Base-by-base conservation (phyloP, 1,284 basidiomycete species). In the Leccinum pachyderme region DNA sequence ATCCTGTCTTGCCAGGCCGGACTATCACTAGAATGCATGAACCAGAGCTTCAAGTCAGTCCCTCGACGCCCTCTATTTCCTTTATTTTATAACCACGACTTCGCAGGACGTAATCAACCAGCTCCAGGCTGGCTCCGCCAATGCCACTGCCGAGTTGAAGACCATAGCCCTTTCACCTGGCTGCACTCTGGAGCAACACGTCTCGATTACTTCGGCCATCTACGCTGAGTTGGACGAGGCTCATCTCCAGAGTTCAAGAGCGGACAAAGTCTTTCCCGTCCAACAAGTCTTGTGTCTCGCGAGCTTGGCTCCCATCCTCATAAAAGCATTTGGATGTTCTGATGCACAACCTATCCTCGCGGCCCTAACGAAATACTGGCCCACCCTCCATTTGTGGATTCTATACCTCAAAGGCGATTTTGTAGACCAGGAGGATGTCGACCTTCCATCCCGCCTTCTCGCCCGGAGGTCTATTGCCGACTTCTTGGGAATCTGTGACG, bases 321-420 rank as follows among this genome's bases (percentile, higher is more conserved):
- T 45, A 13, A 45, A 44, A 5, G 56, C 53, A 28, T 27, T 44
- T 22, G 6, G 32, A 1, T 47, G 49, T 39, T 24, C 54, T 13
- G 56, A 11, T n/a, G 43, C n/a, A 4, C 22, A 37, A 22, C 7
- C 39, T 43, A 46, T 51, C 3, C 25, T 62, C 37, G 53, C 50
- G 12, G 44, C 41, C 12, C 39, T 69, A n/a, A 37, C 24, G 27
- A 24, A 4, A 31, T 61, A 56, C 45, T 72, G 68, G 68, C 3
- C 18, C 29, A 24, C 51, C 12, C 56, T 68, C 32, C 58, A 51
- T 15, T 52, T 13, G 13, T 68, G 69, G 69, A 52, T 72, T 44
- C 18, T 70, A 18, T 64, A 66, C 49, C 52, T 68, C 13, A 70
- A 67, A 47, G 47, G 1, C 29, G 61, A 64, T 25, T 69, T 64